phyloP scores from a whole-genome alignment of 768 basidiomycete species.

The Mycena olivaceomarginata region DNA sequence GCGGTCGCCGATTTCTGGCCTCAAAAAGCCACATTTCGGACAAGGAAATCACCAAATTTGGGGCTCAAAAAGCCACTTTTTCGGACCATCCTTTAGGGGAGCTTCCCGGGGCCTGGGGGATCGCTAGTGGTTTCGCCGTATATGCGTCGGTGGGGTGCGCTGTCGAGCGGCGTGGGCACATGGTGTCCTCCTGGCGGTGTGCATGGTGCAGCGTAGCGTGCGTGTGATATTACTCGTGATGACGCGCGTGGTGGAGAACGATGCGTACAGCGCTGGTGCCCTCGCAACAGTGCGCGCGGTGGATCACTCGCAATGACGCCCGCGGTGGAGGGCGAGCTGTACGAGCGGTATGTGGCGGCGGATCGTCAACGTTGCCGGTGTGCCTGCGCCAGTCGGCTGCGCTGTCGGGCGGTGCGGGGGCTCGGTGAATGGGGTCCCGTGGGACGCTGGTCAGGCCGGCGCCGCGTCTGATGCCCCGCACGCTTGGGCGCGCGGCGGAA shows the following conservation, averaged over 20 bases:
- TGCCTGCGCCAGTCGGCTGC: neutral
- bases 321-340: neutral
- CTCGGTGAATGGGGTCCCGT: neutral
- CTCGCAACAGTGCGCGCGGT: conserved; percentile 11
- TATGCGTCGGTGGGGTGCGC: neutral
- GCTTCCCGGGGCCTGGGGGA: too few species aligned
- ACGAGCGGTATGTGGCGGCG: too few species aligned
- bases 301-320: too few species aligned
- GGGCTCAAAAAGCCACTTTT: too few species aligned
- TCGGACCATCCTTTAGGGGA: too few species aligned
- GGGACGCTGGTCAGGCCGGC: conserved; percentile 6
- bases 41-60: too few species aligned
- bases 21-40: too few species aligned
- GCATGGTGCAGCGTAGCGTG: too few species aligned
- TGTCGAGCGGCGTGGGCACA: too few species aligned
- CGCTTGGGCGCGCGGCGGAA: conserved; percentile 4
- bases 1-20: too few species aligned
- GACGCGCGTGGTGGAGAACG: conserved; percentile 16
- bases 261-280: conserved; percentile 16
- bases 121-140: neutral
- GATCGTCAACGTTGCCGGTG: too few species aligned
- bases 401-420: conserved; percentile 6
- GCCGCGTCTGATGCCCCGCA: neutral
- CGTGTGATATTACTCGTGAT: neutral
- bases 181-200: too few species aligned